Evolutionary conservation across 2,329 filamentous ascomycete species (phyloP), one percentile per base, ranked within the genome.

Genomic region (Pseudovirgaria hyperparasitica): DNA sequence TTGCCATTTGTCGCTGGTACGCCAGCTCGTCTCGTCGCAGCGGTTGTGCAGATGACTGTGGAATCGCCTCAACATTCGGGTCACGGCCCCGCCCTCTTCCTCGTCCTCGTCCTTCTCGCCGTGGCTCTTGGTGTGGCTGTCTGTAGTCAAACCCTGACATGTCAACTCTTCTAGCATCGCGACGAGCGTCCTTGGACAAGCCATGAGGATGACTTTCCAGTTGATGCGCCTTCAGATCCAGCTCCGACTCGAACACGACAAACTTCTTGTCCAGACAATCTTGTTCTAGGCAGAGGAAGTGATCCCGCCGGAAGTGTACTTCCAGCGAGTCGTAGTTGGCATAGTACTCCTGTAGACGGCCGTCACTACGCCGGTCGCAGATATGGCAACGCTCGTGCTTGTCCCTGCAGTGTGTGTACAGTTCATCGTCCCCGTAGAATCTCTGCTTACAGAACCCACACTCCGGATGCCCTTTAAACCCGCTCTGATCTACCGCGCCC

Each of bases 221-320:
- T 50, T 92, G 82, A 55, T 98, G 90, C 3, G 80, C 90, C 52
- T 96, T 92, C 24, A 98, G 60, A 45, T 98, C 90, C 64, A 98
- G 76, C 45, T 94, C 82, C 0, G 85, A 86, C 29, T 84, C 82
- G 41, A 98, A 98, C 1, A 96, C 90, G 16, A 96, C 80, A 48
- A 96, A 94, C 50, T 94, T 96, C 69, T 93, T 93, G 42, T 96
- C 90, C 46, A 90, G 51, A 45, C 90, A 98, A 46, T 93, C 86
- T 28, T 70, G 66, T 42, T 98, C 85, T 5, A 71, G 54, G 47
- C 90, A 98, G 1, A 86, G 60, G 46, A 76, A 93, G 52, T 98
- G 90, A 31, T 90, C 85, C 39, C 76, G 76, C 36, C 71, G 69
- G 50, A 96, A 96, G 54, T 98, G 90, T 19, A 74, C 62, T 47